A percentile compares a stretch with the other conserved stretches of the same genome.
phyloP scores from a whole-genome alignment of 1,284 basidiomycete genomes.

The Cutaneotrichosporon sp. region DNA sequence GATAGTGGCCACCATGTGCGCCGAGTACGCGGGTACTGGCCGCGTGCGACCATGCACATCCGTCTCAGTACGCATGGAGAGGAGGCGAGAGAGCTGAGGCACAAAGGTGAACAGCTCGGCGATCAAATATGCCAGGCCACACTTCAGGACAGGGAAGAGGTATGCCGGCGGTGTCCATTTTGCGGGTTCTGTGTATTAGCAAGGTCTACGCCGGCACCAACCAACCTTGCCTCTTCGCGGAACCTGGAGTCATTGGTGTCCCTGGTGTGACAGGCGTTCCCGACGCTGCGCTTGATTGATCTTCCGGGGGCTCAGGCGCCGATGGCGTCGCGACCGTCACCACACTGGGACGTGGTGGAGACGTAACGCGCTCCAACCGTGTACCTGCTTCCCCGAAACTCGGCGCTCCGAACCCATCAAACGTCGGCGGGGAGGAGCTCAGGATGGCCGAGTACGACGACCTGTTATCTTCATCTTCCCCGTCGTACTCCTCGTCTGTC shows the following conservation, averaged over 20 bases:
- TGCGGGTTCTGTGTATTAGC: not conserved
- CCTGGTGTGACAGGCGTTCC: no score
- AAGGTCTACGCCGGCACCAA: not conserved
- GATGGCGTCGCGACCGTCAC: no score
- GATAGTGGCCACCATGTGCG: conserved; percentile 86
- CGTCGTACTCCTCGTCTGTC: conserved; percentile 2
- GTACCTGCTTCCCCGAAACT: not conserved
- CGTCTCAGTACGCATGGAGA: conserved; percentile 50
- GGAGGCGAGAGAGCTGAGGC: conserved; percentile 50
- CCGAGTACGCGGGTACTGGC: conserved; percentile 63
- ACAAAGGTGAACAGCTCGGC: conserved; percentile 90
- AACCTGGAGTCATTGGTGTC: not conserved
- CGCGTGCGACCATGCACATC: conserved; percentile 49
- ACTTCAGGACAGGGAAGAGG: conserved; percentile 65
- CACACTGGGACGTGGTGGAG: no score
- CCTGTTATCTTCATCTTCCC: not conserved
- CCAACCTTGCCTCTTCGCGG: not conserved
- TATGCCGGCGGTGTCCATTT: conserved; percentile 26
- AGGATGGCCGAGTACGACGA: not conserved
- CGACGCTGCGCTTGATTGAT: not conserved
- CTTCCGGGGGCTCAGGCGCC: no score
- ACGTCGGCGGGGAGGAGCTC: conserved; percentile 1
- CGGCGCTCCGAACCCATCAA: not conserved
- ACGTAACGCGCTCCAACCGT: no score
- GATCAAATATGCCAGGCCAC: conserved; percentile 81